Evolutionary conservation across 208 protist species (phyloP).

Genomic region (Trypanosoma conorhini): DNA sequence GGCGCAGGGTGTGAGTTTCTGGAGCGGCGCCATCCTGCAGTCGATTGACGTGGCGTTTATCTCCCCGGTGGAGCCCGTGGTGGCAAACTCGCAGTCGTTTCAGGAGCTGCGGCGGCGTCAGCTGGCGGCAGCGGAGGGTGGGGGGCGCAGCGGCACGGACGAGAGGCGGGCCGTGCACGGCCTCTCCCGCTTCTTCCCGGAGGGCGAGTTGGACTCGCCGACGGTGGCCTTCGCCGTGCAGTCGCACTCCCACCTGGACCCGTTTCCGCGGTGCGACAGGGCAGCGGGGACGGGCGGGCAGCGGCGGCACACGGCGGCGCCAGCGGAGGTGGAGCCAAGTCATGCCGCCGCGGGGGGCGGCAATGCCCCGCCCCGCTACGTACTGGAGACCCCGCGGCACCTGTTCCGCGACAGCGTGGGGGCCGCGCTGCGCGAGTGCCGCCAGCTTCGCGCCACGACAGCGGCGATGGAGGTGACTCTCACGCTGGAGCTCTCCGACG

Average conservation of each 20-base stretch:
- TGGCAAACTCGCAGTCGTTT: constrained; percentile 54
- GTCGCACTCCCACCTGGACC: constrained; percentile 71
- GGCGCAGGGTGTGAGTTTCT: constrained; percentile 56
- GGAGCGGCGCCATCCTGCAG: constrained; percentile 78
- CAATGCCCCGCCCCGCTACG: constrained; percentile 40
- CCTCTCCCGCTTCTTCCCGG: constrained; percentile 52
- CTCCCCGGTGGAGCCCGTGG: constrained; percentile 42
- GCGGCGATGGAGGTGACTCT: constrained; percentile 41
- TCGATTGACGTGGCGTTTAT: constrained; percentile 83
- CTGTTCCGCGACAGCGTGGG: constrained; percentile 39
- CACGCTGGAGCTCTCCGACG: constrained; percentile 44
- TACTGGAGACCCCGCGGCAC: constrained; percentile 67
- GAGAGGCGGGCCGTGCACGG: constrained; percentile 22
- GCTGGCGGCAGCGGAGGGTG: constrained; percentile 14
- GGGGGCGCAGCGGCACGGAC: constrained; percentile 25
- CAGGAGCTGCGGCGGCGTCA: constrained; percentile 36
- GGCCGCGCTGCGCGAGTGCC: constrained; percentile 43
- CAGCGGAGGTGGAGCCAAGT: background rate
- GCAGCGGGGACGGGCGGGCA: background rate
- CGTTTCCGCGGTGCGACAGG: constrained; percentile 39
- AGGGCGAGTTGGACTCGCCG: constrained; percentile 54
- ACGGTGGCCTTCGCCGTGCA: constrained; percentile 51
- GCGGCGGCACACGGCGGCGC: background rate
- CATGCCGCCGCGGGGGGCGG: background rate
- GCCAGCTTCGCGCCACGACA: background rate